These are phyloP conservation scores for Gnomoniopsis sp. DNA, from an alignment of 2,329 filamentous ascomycete species.

Conservation along the genomic window DNA sequence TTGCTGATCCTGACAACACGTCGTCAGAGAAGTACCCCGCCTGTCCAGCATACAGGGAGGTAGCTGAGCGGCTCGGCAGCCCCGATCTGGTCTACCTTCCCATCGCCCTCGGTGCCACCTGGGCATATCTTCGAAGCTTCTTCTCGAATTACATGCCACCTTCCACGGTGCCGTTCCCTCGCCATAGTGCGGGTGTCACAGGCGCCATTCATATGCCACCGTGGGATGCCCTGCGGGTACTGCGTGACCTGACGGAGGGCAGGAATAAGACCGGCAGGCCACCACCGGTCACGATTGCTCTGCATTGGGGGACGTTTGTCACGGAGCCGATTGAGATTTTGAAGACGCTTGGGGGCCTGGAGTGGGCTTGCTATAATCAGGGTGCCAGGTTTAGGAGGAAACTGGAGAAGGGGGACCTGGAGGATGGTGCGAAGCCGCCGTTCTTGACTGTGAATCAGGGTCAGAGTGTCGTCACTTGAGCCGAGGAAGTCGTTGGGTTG, in stretches of 20 bases:
- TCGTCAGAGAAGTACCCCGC: slow-evolving; percentile 14
- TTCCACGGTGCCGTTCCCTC: slow-evolving; percentile 23
- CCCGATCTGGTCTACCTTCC: slow-evolving; percentile 24
- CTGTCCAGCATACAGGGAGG: slow-evolving; percentile 24
- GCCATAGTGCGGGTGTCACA: slow-evolving; percentile 21
- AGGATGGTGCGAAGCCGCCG: neutral
- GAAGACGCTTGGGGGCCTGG: slow-evolving; percentile 23
- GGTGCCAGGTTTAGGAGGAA: slow-evolving; percentile 21
- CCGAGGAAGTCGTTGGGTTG: neutral
- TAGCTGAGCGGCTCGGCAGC: slow-evolving; percentile 20
- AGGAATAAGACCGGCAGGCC: neutral
- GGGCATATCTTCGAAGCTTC: slow-evolving; percentile 24
- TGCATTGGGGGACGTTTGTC: slow-evolving; percentile 28
- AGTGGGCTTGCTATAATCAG: slow-evolving; percentile 25
- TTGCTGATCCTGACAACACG: neutral
- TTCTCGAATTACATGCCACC: slow-evolving; percentile 20
- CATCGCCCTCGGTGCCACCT: slow-evolving; percentile 24
- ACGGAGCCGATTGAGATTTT: slow-evolving; percentile 24
- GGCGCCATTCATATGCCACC: slow-evolving; percentile 26
- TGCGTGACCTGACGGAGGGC: slow-evolving; percentile 20
- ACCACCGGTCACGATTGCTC: slow-evolving; percentile 22
- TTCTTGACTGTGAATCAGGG: slow-evolving; percentile 22
- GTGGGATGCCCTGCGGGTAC: slow-evolving; percentile 26
- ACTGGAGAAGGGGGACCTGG: neutral
- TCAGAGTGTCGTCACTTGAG: slow-evolving; percentile 15